These are phyloP conservation scores for Cladobotryum protrusum DNA, from an alignment of 2,329 filamentous ascomycete genomes.

Conservation along the genomic window DNA sequence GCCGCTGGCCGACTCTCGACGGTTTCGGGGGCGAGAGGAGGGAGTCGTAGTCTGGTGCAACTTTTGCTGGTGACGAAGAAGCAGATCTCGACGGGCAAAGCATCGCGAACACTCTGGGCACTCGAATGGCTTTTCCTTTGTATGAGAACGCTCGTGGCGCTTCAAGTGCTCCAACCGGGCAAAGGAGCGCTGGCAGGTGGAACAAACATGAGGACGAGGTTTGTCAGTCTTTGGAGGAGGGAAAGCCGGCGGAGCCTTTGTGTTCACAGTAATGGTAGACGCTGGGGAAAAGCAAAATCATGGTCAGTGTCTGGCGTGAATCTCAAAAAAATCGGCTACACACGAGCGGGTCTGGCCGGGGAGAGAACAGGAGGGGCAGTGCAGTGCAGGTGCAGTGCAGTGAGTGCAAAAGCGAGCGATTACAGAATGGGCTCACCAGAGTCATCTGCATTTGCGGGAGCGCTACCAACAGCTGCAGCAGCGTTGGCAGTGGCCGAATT, in stretches of 20 bases:
- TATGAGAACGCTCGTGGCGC: conserved; percentile 95
- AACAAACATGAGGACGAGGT: conserved; percentile 89
- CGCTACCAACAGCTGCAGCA: conserved; percentile 18
- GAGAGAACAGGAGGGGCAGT: conserved; percentile 30
- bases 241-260: conserved; percentile 42
- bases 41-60: conserved; percentile 89
- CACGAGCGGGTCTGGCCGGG: conserved; percentile 12
- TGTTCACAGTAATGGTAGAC: conserved; percentile 48
- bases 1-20: conserved; percentile 81
- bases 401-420: conserved; percentile 11
- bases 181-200: conserved; percentile 85
- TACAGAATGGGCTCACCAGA: conserved; percentile 31
- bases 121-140: conserved; percentile 98
- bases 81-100: conserved; percentile 86
- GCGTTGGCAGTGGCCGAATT: conserved; percentile 27
- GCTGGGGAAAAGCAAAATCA: conserved; percentile 25
- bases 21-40: conserved; percentile 77
- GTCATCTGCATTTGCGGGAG: conserved; percentile 24
- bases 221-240: conserved; percentile 95
- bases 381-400: conserved; percentile 3
- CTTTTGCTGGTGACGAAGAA: conserved; percentile 96
- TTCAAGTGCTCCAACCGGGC: conserved; percentile 94
- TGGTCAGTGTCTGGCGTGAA: conserved; percentile 21
- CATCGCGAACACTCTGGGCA: conserved; percentile 91
- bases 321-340: conserved; percentile 12